These are phyloP conservation scores for Penicillium crystallinum DNA, from an alignment of 495 filamentous ascomycete species.

Conservation along the genomic window DNA sequence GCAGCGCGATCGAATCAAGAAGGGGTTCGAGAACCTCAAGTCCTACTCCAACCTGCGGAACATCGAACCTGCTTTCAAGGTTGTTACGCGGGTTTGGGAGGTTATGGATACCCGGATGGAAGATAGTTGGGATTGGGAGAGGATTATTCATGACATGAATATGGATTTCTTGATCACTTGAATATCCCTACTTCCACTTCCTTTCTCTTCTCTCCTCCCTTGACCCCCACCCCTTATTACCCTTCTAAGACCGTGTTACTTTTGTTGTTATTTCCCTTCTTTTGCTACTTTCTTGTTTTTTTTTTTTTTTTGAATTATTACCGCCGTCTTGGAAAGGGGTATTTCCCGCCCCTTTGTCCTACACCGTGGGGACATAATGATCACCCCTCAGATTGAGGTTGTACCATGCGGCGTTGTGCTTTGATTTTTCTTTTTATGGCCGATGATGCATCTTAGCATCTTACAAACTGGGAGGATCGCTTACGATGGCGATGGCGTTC, in stretches of 20 bases:
- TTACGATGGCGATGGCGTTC: neutral
- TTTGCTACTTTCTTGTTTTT: neutral
- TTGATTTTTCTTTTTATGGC: neutral
- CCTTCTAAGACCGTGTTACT: slow-evolving; percentile 4
- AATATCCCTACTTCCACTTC: slow-evolving; percentile 5
- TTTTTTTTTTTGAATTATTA: neutral
- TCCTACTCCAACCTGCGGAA: slow-evolving; percentile 78
- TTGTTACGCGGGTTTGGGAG: slow-evolving; percentile 78
- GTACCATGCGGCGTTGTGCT: slow-evolving; percentile 20
- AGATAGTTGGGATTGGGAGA: slow-evolving; percentile 86
- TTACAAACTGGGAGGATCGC: neutral
- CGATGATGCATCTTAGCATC: neutral
- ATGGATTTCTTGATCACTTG: slow-evolving; percentile 80
- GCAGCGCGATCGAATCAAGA: slow-evolving; percentile 65
- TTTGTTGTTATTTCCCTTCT: neutral
- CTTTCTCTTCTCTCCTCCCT: neutral
- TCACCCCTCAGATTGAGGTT: slow-evolving; percentile 9
- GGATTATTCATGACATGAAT: slow-evolving; percentile 66
- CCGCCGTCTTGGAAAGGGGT: neutral
- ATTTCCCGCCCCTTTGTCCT: neutral
- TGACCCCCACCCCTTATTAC: too few species aligned
- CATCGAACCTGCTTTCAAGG: slow-evolving; percentile 65
- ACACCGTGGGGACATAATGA: slow-evolving; percentile 10
- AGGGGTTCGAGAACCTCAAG: slow-evolving; percentile 64
- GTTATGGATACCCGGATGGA: slow-evolving; percentile 74